Evolutionary conservation across 1,139 yeast species (phyloP).

Genomic region (Sugiyamaella japonica): DNA sequence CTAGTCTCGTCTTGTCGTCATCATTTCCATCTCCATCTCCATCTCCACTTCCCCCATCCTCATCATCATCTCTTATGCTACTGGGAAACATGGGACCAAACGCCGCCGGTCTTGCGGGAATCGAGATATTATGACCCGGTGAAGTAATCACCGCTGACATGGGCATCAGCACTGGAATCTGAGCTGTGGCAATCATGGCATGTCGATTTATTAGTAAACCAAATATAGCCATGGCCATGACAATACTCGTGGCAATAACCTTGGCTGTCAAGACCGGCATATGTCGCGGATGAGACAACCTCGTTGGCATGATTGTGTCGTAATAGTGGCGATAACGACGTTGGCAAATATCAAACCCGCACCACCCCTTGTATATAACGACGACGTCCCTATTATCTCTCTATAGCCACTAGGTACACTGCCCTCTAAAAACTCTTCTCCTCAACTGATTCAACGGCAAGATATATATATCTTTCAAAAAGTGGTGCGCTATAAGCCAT

Average conservation of each 20-base stretch:
- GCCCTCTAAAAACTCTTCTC: no score
- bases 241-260: conserved; percentile 6
- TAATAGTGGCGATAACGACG: no score
- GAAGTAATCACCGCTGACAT: conserved; percentile 32
- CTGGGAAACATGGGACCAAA: conserved; percentile 38
- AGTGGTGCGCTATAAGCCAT: no score
- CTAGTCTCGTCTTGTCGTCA: conserved; percentile 16
- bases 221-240: conserved; percentile 12
- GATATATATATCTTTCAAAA: no score
- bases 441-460: no score
- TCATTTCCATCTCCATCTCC: not conserved
- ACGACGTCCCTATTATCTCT: not conserved
- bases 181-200: conserved; percentile 13
- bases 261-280: conserved; percentile 4
- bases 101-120: conserved; percentile 41
- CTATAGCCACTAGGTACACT: no score
- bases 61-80: conserved; percentile 8
- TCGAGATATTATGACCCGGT: conserved; percentile 33
- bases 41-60: not conserved
- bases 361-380: no score
- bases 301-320: not conserved
- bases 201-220: conserved; percentile 6
- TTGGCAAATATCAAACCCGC: no score
- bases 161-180: conserved; percentile 34
- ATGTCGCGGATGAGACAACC: conserved; percentile 2